Evolutionary conservation across 345 rosid species (phyloP).

Genomic region (Gynandropsis gynandra): DNA sequence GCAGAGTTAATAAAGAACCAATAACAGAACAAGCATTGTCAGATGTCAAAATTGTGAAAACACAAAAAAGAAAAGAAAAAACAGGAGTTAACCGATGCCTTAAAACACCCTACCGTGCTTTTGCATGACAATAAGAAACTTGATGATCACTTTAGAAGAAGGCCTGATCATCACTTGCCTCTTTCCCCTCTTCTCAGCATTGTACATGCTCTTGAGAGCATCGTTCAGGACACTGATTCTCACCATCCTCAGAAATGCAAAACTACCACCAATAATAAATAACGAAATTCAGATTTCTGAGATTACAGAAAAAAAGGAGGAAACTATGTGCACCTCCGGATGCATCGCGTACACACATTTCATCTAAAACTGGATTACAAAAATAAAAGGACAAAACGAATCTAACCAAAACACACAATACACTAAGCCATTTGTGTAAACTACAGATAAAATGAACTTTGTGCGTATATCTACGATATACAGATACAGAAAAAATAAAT

Average conservation of each 20-base stretch:
- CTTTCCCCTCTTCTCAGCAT: conserved; percentile 32
- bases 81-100: background rate
- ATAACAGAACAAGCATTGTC: background rate
- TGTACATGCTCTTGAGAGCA: conserved; percentile 32
- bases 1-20: conserved; percentile 8
- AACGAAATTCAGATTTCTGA: background rate
- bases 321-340: background rate
- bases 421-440: too few relatives aligned
- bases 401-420: too few relatives aligned
- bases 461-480: too few relatives aligned
- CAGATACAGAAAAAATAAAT: too few relatives aligned
- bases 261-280: background rate
- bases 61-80: background rate
- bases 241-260: conserved; percentile 21
- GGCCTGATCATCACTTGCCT: conserved; percentile 36
- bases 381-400: too few relatives aligned
- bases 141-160: conserved; percentile 33
- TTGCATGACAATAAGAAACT: conserved; percentile 35
- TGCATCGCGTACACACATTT: too few relatives aligned
- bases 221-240: conserved; percentile 34
- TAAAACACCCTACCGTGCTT: conserved; percentile 27
- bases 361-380: too few relatives aligned
- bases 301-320: background rate
- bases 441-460: too few relatives aligned
- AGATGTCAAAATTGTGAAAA: background rate